Evolutionary conservation across 306 rosid genomes (phyloP).

Genomic region (Quercus variabilis): DNA sequence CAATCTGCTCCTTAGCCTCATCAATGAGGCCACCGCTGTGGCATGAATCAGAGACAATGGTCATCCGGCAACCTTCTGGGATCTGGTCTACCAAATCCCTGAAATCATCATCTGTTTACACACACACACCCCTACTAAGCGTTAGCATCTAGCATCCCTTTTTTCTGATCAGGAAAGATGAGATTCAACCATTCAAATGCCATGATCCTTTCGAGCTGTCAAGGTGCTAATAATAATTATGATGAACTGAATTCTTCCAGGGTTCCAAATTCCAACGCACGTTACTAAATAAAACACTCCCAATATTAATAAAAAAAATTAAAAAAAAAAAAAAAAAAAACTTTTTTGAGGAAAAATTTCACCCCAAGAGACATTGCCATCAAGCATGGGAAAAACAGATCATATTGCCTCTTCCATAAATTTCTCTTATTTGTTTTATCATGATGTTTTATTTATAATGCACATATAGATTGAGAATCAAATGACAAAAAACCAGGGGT

Average conservation of each 20-base stretch:
- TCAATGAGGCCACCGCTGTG: slow-evolving; percentile 85
- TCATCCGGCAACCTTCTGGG: slow-evolving; percentile 54
- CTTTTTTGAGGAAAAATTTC: background rate
- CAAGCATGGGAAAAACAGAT: background rate
- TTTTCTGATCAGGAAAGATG: background rate
- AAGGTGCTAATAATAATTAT: background rate
- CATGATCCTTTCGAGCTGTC: background rate
- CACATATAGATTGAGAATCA: background rate
- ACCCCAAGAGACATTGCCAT: background rate
- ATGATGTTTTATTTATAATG: too few species aligned
- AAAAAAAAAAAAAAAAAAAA: background rate
- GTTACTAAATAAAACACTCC: too few species aligned
- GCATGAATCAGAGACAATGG: slow-evolving; percentile 79
- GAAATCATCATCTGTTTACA: slow-evolving; percentile 72
- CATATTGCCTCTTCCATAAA: background rate
- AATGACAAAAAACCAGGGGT: background rate
- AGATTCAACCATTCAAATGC: background rate
- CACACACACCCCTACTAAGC: background rate
- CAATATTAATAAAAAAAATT: background rate
- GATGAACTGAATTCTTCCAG: background rate
- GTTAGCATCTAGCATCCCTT: background rate
- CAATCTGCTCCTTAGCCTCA: slow-evolving; percentile 68
- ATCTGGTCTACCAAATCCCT: slow-evolving; percentile 50
- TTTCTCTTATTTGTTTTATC: too few species aligned
- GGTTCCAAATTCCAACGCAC: background rate